Evolutionary conservation across 2,329 filamentous ascomycete species (phyloP).

Genomic region (Onygena corvina): DNA sequence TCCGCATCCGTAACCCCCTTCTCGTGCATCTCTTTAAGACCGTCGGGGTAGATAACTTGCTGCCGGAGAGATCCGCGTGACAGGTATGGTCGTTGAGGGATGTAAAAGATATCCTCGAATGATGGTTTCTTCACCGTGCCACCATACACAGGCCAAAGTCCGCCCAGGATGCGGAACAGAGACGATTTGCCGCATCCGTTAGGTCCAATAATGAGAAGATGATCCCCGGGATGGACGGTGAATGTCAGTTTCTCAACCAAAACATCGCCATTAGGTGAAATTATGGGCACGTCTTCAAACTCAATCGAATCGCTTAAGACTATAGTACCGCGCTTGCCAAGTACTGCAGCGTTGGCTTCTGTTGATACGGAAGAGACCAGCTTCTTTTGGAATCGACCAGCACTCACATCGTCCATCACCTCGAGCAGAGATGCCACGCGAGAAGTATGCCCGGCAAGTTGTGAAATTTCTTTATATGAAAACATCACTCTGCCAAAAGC

Average conservation of each 20-base stretch:
- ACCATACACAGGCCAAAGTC: constrained; percentile 94
- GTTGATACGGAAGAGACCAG: constrained; percentile 79
- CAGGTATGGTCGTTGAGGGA: constrained; percentile 88
- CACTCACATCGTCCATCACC: constrained; percentile 86
- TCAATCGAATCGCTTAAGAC: constrained; percentile 73
- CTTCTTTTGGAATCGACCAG: constrained; percentile 90
- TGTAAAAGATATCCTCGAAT: constrained; percentile 93
- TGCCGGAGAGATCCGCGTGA: constrained; percentile 85
- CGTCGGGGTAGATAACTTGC: constrained; percentile 94
- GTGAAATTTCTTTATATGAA: constrained; percentile 93
- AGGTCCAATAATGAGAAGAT: constrained; percentile 86
- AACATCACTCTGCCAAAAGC: constrained; percentile 96
- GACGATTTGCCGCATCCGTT: constrained; percentile 97
- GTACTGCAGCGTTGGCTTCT: constrained; percentile 68
- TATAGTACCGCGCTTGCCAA: constrained; percentile 68
- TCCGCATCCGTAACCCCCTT: constrained; percentile 74
- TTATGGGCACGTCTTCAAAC: constrained; percentile 83
- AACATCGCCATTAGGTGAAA: constrained; percentile 92
- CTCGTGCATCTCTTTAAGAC: constrained; percentile 70
- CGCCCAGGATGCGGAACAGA: constrained; percentile 89
- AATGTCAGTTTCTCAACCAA: constrained; percentile 79
- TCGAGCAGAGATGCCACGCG: constrained; percentile 80
- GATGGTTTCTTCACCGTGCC: constrained; percentile 84
- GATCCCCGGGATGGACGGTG: constrained; percentile 70
- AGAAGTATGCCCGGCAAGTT: constrained; percentile 88